Evolutionary conservation across 768 basidiomycete genomes (phyloP), one percentile per base, ranked within the genome.

Genomic region (Mycena galopus): DNA sequence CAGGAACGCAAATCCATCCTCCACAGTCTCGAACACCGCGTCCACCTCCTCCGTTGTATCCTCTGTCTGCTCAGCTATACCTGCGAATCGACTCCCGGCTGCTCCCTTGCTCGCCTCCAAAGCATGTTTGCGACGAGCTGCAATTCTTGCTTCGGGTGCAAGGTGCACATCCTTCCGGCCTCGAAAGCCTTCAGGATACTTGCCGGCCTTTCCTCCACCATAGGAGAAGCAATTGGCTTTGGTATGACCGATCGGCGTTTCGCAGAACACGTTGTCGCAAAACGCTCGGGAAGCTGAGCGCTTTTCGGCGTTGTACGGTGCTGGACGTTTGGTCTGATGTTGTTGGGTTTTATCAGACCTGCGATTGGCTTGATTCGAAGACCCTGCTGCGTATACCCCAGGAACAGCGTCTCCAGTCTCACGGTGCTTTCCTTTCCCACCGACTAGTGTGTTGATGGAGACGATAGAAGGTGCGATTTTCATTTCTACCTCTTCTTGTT

Each of bases 201-300:
- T 42, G 4, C 39, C 16, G 39, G 39, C 39, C 16, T 42, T 42
- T 17, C 39, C 39, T 42, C 39, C 16, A 4, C 39, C 39, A 17
- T 42, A 42, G 16, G 39, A 42, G 39, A 42, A 42, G 17, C 39
- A 82, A 23, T 81, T 69, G 0, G 51, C 70, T 35, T 69, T 64
- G 17, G 47, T 12, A 51, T 81, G 81, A 1, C 81, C 77, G 1
- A 63, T 7, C 0, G 75, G 75, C 0, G 50, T n/a, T n/a, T n/a
- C n/a, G n/a, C n/a, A n/a, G n/a, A n/a, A n/a, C n/a, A n/a, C n/a
- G n/a, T n/a, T n/a, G 58, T 76, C 67, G 58, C 75, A 76, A 47
- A 73, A 4, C 19, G 4, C 14, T 1, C 53, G 67, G 3, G 60
- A 60, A 35, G 35, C 35, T 11, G 19, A 16, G 42, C 51, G 65